Evolutionary conservation across 2,329 filamentous ascomycete species (phyloP).

Genomic region (Metarhizium guizhouense): DNA sequence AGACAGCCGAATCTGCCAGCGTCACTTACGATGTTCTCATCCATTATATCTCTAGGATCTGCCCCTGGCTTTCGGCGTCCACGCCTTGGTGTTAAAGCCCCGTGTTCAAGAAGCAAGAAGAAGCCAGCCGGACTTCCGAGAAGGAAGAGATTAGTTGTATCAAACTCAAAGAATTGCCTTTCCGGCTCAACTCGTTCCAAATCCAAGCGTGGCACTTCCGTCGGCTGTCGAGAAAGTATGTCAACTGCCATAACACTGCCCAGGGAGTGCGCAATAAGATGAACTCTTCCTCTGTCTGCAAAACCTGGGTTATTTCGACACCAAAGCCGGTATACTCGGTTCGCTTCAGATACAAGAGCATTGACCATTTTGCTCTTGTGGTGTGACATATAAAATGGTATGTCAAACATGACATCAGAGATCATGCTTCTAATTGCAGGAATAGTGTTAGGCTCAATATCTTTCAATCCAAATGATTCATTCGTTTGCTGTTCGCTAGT

Average conservation of each 20-base stretch:
- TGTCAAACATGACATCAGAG: conserved; percentile 96
- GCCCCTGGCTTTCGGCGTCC: conserved; percentile 69
- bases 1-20: conserved; percentile 79
- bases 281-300: conserved; percentile 69
- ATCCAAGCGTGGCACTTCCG: conserved; percentile 46
- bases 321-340: conserved; percentile 93
- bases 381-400: conserved; percentile 94
- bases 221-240: conserved; percentile 83
- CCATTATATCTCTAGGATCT: conserved; percentile 50
- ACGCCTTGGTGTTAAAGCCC: conserved; percentile 62
- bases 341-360: conserved; percentile 82
- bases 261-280: conserved; percentile 86
- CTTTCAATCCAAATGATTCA: conserved; percentile 59
- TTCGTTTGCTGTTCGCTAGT: conserved; percentile 44
- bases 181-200: conserved; percentile 30
- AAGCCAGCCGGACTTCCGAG: conserved; percentile 87
- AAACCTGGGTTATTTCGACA: conserved; percentile 90
- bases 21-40: conserved; percentile 60
- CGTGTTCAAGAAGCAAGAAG: conserved; percentile 78
- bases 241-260: conserved; percentile 94
- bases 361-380: conserved; percentile 93
- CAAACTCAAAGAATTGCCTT: conserved; percentile 72
- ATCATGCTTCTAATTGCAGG: conserved; percentile 90
- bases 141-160: conserved; percentile 82
- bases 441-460: conserved; percentile 86